These are phyloP conservation scores for Casuarina glauca DNA, from an alignment of 306 rosid species.

Conservation along the genomic window DNA sequence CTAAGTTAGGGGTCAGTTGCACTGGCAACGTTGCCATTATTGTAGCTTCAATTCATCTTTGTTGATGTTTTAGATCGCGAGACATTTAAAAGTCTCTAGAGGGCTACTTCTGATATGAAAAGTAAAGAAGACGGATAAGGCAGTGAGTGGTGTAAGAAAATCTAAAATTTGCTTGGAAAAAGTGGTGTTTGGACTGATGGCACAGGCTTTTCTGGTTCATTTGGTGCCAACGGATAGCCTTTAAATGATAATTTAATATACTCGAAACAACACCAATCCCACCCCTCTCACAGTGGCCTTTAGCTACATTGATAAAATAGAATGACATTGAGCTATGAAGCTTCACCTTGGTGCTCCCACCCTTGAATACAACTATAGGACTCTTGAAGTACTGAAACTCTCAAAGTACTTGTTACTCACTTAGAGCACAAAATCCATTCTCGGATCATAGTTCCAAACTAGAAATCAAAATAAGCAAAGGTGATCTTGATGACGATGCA, in stretches of 20 bases:
- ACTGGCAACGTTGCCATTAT: no score
- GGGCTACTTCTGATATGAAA: no score
- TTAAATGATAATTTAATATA: neutral
- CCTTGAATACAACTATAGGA: constrained; percentile 1
- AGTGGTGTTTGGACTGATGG: no score
- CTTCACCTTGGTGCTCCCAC: constrained; percentile 25
- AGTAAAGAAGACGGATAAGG: no score
- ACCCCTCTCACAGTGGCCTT: constrained; percentile 27
- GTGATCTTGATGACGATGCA: neutral
- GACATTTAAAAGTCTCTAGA: no score
- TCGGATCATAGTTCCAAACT: neutral
- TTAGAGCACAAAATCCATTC: constrained; percentile 1
- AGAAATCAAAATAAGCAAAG: neutral
- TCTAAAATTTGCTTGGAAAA: no score
- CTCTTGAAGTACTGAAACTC: constrained; percentile 16
- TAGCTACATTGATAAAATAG: constrained; percentile 40
- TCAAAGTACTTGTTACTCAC: constrained; percentile 32
- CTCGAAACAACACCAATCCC: neutral
- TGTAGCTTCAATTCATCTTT: no score
- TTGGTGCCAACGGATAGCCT: no score
- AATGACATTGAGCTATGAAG: constrained; percentile 21
- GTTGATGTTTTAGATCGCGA: no score
- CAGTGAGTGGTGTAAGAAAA: no score
- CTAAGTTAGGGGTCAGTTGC: no score
- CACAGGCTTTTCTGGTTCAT: no score